Conservation (phyloP, 1,284 basidiomycete genomes). For the Sanghuangporus weigelae region DNA sequence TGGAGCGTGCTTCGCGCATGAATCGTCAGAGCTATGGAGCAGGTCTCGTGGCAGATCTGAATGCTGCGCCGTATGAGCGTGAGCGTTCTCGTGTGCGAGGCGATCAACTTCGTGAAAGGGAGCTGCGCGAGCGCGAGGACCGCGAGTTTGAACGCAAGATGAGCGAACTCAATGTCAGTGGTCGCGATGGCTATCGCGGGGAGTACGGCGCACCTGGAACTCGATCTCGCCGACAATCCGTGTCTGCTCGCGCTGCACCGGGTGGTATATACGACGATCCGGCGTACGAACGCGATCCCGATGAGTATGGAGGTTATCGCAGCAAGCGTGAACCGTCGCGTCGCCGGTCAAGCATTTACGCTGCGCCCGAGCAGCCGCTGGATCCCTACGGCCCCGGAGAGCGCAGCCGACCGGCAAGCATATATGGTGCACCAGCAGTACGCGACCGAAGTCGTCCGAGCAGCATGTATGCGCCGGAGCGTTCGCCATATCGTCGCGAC, state of each 20-base stretch:
- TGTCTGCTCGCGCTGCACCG: constrained; percentile 5
- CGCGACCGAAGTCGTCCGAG: constrained; percentile 2
- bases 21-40: constrained; percentile 20
- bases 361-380: neutral
- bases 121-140: constrained; percentile 11
- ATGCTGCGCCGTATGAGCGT: constrained; percentile 10
- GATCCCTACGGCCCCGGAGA: neutral
- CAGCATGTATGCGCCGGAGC: constrained; percentile 20
- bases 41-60: constrained; percentile 7
- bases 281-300: constrained; percentile 18
- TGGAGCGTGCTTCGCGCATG: constrained; percentile 23
- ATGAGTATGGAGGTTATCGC: constrained; percentile 14
- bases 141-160: constrained; percentile 17
- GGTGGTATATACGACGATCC: constrained; percentile 6
- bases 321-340: neutral
- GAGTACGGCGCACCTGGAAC: constrained; percentile 13
- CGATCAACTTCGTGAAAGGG: neutral
- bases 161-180: constrained; percentile 17
- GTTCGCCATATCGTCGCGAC: constrained; percentile 15
- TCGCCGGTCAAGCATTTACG: constrained; percentile 3
- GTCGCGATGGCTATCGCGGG: constrained; percentile 5
- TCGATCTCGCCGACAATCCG: constrained; percentile 13
- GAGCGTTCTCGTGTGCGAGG: constrained; percentile 2
- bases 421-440: constrained; percentile 2
- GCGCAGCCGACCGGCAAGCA: neutral